Evolutionary conservation across 2,329 filamentous ascomycete genomes (phyloP), one percentile per base, ranked within the genome.

Genomic region (Pleomassaria siparia): DNA sequence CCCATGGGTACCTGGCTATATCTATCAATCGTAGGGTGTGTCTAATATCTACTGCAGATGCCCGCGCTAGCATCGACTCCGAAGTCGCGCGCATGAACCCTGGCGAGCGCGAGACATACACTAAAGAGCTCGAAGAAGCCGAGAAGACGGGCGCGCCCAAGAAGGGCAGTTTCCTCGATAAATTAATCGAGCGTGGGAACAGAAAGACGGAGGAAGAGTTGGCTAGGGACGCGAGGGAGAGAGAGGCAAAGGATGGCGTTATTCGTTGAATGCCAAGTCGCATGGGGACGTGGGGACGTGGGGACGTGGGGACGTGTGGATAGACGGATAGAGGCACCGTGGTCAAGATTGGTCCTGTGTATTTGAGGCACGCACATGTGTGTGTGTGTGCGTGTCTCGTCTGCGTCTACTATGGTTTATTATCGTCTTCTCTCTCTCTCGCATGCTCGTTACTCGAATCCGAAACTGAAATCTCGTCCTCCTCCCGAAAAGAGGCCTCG

Each of bases 61-160:
- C 58, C 52, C 66, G 66, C 41, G 55, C 57, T 35, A 63, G 58
- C 39, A 55, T 63, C 57, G 67, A 70, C 50, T 59, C 56, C 26
- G 66, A 70, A 47, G 58, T 70, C 20, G 64, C 59, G 11, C 52
- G 55, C 37, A 67, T 69, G 60, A 49, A 59, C 12, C 64, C 64
- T 7, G 56, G 61, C 13, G 67, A 70, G 53, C 64, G 67, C 46
- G 62, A 61, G 24, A 60, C 60, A 25, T 70, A 70, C 44, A 47
- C 69, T 11, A 63, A 64, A 47, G 66, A 70, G 50, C 66, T 66
- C 29, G 67, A 70, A 33, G 62, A 70, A 22, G 65, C 64, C 26
- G 67, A 70, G 51, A 59, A 60, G 46, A 53, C 56, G 21, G 67
- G 55, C 42, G 44, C 48, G 33, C 59, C 62, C 24, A 70, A 67